A percentile compares a stretch with the other conserved stretches of the same genome.
phyloP scores from a whole-genome alignment of 2,329 filamentous ascomycete genomes.

The Mycosphaerella arachidis region DNA sequence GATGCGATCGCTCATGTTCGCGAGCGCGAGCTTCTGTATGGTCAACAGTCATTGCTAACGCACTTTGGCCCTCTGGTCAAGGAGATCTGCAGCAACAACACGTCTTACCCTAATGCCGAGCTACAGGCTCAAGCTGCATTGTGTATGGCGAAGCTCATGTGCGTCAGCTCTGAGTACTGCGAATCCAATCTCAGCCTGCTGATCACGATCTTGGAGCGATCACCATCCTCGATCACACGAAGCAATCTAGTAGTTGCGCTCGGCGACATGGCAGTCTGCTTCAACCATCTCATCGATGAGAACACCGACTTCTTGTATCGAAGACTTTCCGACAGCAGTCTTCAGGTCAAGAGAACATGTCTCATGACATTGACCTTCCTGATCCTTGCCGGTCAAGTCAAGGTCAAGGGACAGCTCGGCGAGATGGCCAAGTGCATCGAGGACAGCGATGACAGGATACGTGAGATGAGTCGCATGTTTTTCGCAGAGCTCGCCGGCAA shows the following conservation, averaged over 20 bases:
- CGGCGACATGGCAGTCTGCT: constrained; percentile 98
- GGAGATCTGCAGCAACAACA: constrained; percentile 93
- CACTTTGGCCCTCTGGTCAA: constrained; percentile 87
- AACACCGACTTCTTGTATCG: constrained; percentile 98
- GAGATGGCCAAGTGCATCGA: constrained; percentile 99
- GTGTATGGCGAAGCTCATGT: constrained; percentile 97
- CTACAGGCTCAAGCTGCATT: constrained; percentile 90
- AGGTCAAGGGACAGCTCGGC: constrained; percentile 96
- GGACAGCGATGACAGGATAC: constrained; percentile 89
- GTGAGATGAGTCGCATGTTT: constrained; percentile 94
- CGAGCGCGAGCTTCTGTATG: constrained; percentile 78
- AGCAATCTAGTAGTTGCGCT: constrained; percentile 96
- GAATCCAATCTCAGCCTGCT: constrained; percentile 87
- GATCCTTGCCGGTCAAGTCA: constrained; percentile 94
- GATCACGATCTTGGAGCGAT: constrained; percentile 96
- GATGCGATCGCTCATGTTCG: constrained; percentile 81
- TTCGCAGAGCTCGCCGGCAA: constrained; percentile 96
- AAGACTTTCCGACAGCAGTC: constrained; percentile 80
- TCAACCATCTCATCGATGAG: constrained; percentile 98
- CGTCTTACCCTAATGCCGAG: constrained; percentile 80
- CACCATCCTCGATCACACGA: constrained; percentile 83
- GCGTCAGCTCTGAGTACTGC: constrained; percentile 93
- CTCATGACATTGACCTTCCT: constrained; percentile 98
- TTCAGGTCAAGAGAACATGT: constrained; percentile 91
- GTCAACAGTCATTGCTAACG: constrained; percentile 75